Evolutionary conservation across 345 rosid genomes (phyloP).

Genomic region (Cardamine chenopodiifolia): DNA sequence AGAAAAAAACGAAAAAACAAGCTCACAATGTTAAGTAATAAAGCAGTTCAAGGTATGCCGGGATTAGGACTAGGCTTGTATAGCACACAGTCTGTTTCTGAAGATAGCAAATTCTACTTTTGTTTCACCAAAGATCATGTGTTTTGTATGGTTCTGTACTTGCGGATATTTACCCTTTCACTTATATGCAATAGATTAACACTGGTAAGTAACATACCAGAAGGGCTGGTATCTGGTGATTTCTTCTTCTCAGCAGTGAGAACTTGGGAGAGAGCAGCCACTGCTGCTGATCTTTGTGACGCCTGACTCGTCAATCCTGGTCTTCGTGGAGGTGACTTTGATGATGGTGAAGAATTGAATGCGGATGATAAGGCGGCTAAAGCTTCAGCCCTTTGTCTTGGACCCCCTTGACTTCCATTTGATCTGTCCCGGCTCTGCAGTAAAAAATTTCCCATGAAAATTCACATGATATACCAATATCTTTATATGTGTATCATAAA

Average conservation of each 20-base stretch:
- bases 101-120: background rate
- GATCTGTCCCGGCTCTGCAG: constrained; percentile 59
- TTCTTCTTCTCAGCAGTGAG: constrained; percentile 82
- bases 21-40: background rate
- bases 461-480: background rate
- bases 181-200: constrained; percentile 8
- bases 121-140: background rate
- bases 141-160: background rate
- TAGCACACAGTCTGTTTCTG: background rate
- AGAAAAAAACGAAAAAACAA: background rate
- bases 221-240: constrained; percentile 58
- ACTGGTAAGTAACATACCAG: constrained; percentile 46
- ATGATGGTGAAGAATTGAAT: constrained; percentile 61
- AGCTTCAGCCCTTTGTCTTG: constrained; percentile 83
- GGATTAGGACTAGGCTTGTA: background rate
- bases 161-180: background rate
- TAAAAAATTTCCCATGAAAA: background rate
- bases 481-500: constrained; percentile 13
- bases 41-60: background rate
- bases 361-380: constrained; percentile 85
- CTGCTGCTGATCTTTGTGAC: constrained; percentile 95
- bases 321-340: constrained; percentile 53
- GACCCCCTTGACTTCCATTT: constrained; percentile 65
- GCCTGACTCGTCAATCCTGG: constrained; percentile 52
- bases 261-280: constrained; percentile 92